Evolutionary conservation across 1,139 yeast genomes (phyloP).

Genomic region (Protomyces macrosporus): DNA sequence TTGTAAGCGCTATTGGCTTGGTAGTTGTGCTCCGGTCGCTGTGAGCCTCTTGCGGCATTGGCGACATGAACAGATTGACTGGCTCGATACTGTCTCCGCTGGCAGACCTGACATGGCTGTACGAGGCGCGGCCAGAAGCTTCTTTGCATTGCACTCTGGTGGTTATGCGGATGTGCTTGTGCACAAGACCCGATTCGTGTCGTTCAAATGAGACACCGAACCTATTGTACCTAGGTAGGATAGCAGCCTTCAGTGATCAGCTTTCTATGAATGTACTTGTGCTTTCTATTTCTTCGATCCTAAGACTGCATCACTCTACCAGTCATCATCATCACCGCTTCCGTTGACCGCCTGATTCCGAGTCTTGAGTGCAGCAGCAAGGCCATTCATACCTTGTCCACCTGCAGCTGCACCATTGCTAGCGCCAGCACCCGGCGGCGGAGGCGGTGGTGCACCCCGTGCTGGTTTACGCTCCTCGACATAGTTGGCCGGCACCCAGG

Average conservation of each 20-base stretch:
- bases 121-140: neutral
- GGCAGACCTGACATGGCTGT: neutral
- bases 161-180: no score
- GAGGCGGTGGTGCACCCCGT: slow-evolving; percentile 37
- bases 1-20: slow-evolving; percentile 20
- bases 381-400: slow-evolving; percentile 7
- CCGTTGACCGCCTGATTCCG: slow-evolving; percentile 17
- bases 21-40: slow-evolving; percentile 20
- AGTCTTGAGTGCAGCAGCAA: slow-evolving; percentile 16
- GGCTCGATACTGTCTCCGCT: neutral
- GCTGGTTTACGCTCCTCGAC: slow-evolving; percentile 56
- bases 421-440: slow-evolving; percentile 36
- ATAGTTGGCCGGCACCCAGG: slow-evolving; percentile 97
- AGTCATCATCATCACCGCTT: slow-evolving; percentile 13
- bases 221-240: no score
- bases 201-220: no score
- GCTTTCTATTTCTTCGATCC: no score
- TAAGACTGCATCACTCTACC: neutral
- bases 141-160: neutral
- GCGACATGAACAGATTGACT: neutral
- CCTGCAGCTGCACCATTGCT: neutral
- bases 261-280: no score
- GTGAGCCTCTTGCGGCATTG: neutral
- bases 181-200: no score
- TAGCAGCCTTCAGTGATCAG: no score